Percentiles rank a stretch among this genome's conserved stretches.
Conservation (phyloP, 305 asterid genomes). For the Fraxinus baroniana region DNA sequence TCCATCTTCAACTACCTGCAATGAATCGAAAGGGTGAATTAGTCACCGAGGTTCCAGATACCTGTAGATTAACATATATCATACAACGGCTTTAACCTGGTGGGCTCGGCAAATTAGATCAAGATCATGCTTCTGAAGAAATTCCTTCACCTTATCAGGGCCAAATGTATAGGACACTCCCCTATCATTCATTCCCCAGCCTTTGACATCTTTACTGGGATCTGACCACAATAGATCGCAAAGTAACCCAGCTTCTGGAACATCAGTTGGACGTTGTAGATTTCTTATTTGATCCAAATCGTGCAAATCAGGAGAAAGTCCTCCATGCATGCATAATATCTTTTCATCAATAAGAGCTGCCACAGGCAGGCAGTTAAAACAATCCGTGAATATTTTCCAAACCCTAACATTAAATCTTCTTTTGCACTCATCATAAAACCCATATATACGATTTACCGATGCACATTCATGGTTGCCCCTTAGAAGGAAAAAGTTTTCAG, state of each 20-base stretch:
- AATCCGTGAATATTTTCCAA: slow-evolving; percentile 78
- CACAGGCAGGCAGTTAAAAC: slow-evolving; percentile 80
- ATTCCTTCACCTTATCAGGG: slow-evolving; percentile 62
- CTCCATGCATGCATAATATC: slow-evolving; percentile 90
- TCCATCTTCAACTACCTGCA: slow-evolving; percentile 84
- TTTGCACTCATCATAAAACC: slow-evolving; percentile 83
- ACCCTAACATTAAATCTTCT: slow-evolving; percentile 67
- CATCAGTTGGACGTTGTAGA: slow-evolving; percentile 72
- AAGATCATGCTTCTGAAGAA: slow-evolving; percentile 71
- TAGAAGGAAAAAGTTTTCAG: slow-evolving; percentile 75
- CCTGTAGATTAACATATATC: neutral
- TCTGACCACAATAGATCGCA: slow-evolving; percentile 85
- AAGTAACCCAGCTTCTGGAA: slow-evolving; percentile 71
- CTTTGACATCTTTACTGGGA: slow-evolving; percentile 73
- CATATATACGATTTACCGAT: slow-evolving; percentile 81
- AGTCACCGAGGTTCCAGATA: slow-evolving; percentile 12
- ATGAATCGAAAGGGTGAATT: slow-evolving; percentile 2
- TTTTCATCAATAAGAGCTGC: slow-evolving; percentile 81
- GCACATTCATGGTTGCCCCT: slow-evolving; percentile 94
- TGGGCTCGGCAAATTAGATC: slow-evolving; percentile 88
- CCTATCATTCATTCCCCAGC: slow-evolving; percentile 83
- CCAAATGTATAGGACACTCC: slow-evolving; percentile 82
- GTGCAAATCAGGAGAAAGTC: slow-evolving; percentile 75
- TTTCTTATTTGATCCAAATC: slow-evolving; percentile 70
- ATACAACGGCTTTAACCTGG: slow-evolving; percentile 46